phyloP scores from a whole-genome alignment of 495 filamentous ascomycete genomes.

The Penicillium argentinense region DNA sequence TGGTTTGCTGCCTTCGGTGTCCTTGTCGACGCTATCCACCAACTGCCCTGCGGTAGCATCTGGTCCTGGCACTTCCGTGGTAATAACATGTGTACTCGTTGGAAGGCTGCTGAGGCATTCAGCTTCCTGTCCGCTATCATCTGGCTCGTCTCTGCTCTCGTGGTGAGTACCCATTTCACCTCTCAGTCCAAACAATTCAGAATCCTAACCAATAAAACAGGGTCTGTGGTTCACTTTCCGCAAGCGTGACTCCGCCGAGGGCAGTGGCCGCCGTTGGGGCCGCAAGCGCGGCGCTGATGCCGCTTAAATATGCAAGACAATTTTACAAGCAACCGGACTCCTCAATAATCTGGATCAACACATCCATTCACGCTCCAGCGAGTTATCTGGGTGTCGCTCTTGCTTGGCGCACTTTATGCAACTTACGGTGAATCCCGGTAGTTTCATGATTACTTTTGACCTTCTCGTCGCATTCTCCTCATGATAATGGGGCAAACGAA shows the following conservation, averaged over 20 bases:
- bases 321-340: no score
- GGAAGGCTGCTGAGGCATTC: slow-evolving; percentile 68
- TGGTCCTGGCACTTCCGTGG: slow-evolving; percentile 49
- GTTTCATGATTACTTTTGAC: slow-evolving; percentile 11
- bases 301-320: background rate
- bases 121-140: slow-evolving; percentile 64
- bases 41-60: slow-evolving; percentile 54
- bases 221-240: slow-evolving; percentile 49
- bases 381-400: no score
- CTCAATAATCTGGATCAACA: background rate
- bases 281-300: slow-evolving; percentile 3
- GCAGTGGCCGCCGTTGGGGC: background rate
- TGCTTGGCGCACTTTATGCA: slow-evolving; percentile 42
- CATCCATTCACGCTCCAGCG: no score
- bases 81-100: slow-evolving; percentile 51
- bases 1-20: slow-evolving; percentile 69
- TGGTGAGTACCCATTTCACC: slow-evolving; percentile 37
- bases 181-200: background rate
- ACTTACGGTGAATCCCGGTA: slow-evolving; percentile 1
- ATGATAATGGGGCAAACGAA: slow-evolving; percentile 17
- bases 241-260: slow-evolving; percentile 12
- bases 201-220: slow-evolving; percentile 15
- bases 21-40: slow-evolving; percentile 53
- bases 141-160: slow-evolving; percentile 61
- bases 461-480: slow-evolving; percentile 20